Evolutionary conservation across 1,284 basidiomycete genomes (phyloP).

Genomic region (Schizophyllum commune): DNA sequence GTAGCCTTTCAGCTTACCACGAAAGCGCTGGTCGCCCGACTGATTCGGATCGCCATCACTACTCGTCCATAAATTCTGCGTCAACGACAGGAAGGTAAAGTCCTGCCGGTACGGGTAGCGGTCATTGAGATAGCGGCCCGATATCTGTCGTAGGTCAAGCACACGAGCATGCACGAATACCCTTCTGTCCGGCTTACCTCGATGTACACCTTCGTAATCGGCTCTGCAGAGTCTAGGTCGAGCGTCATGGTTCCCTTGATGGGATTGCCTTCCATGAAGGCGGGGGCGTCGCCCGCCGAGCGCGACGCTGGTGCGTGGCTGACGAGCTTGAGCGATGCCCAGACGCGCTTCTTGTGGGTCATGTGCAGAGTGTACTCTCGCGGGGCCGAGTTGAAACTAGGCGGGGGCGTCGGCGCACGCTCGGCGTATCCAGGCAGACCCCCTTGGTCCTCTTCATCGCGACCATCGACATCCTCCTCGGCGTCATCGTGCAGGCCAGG

Average conservation of each 20-base stretch:
- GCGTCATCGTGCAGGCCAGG: background rate
- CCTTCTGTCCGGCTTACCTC: slow-evolving; percentile 13
- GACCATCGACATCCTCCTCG: background rate
- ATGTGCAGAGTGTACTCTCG: background rate
- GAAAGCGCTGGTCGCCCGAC: background rate
- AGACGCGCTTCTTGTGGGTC: slow-evolving; percentile 18
- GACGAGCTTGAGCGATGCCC: slow-evolving; percentile 26
- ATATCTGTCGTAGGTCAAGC: slow-evolving; percentile 14
- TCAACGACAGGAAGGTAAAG: slow-evolving; percentile 4
- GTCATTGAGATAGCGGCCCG: slow-evolving; percentile 17
- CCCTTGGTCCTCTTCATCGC: background rate
- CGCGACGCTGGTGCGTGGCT: slow-evolving; percentile 17
- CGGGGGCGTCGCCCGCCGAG: slow-evolving; percentile 14
- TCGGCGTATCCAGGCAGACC: background rate
- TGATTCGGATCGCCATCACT: slow-evolving; percentile 4
- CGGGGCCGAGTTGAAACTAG: background rate
- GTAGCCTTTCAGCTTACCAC: slow-evolving; percentile 21
- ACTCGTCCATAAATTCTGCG: background rate
- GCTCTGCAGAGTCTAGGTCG: slow-evolving; percentile 12
- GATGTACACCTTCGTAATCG: slow-evolving; percentile 16
- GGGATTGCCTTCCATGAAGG: slow-evolving; percentile 17
- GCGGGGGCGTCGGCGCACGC: too few species aligned
- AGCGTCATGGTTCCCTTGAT: slow-evolving; percentile 23
- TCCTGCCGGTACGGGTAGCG: slow-evolving; percentile 15
- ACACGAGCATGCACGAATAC: background rate